Evolutionary conservation across 805 yeast genomes (phyloP).

Genomic region (Teunomyces panamensis): DNA sequence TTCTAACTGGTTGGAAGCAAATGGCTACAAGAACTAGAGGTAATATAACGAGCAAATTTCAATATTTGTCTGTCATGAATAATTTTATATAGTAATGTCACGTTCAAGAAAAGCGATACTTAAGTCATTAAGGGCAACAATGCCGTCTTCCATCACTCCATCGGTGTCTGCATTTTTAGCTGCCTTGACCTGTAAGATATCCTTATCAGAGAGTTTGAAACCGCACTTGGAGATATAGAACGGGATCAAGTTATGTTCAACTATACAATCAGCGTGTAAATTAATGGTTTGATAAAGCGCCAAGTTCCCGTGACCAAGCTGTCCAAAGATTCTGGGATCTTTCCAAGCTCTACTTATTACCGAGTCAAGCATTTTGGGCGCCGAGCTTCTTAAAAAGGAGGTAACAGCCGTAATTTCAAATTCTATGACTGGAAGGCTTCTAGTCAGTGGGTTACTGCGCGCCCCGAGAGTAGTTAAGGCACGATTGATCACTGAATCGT

Average conservation of each 20-base stretch:
- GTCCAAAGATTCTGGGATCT: conserved; percentile 6
- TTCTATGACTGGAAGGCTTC: conserved; percentile 8
- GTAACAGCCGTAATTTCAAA: conserved; percentile 52
- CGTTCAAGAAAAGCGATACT: conserved; percentile 37
- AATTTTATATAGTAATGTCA: conserved; percentile 7
- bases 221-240: conserved; percentile 44
- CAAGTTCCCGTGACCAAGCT: conserved; percentile 5
- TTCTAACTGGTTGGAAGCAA: conserved; percentile 45
- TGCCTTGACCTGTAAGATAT: conserved; percentile 13
- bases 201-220: conserved; percentile 25
- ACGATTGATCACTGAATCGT: conserved; percentile 15
- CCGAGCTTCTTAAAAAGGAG: conserved; percentile 45
- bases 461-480: conserved; percentile 26
- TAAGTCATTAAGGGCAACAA: conserved; percentile 39
- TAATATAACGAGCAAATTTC: conserved; percentile 1
- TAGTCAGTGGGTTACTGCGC: conserved; percentile 9
- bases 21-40: conserved; percentile 23
- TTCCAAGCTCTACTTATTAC: conserved; percentile 15
- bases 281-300: conserved; percentile 14
- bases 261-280: conserved; percentile 41
- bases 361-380: conserved; percentile 26
- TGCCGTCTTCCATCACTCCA: conserved; percentile 34
- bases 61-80: neutral
- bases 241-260: conserved; percentile 46
- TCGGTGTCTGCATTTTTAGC: conserved; percentile 11